Evolutionary conservation across 225 moss, liverwort and hornwort species (phyloP).

Genomic region (Asterella californica): DNA sequence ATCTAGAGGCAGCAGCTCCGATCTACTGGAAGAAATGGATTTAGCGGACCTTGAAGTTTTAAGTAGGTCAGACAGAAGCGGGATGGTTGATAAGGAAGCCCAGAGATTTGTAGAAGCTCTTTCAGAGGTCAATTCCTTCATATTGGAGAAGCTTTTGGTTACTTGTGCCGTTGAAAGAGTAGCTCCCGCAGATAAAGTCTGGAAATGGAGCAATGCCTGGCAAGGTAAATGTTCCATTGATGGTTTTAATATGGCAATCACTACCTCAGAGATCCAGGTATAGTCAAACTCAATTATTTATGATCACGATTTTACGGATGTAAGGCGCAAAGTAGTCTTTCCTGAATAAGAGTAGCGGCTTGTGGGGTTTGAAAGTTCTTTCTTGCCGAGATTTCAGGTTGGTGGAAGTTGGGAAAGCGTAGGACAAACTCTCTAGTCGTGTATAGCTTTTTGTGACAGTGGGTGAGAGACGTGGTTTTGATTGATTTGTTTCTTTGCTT

Average conservation of each 20-base stretch:
- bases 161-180: constrained; percentile 62
- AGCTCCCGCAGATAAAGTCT: constrained; percentile 49
- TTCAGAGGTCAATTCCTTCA: constrained; percentile 66
- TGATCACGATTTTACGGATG: no score
- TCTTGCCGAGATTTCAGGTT: not conserved
- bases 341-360: not conserved
- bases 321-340: not conserved
- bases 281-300: not conserved
- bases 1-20: constrained; percentile 1
- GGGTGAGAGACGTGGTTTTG: not conserved
- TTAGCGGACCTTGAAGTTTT: constrained; percentile 1
- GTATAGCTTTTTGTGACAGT: not conserved
- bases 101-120: constrained; percentile 58
- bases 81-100: constrained; percentile 37
- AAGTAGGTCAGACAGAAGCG: constrained; percentile 10
- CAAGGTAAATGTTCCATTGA: constrained; percentile 67
- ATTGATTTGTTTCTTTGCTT: not conserved
- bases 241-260: constrained; percentile 83
- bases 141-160: constrained; percentile 69
- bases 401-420: not conserved
- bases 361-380: not conserved
- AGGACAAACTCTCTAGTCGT: not conserved
- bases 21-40: constrained; percentile 31
- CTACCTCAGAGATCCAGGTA: constrained; percentile 94
- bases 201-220: constrained; percentile 99